Base-by-base conservation (phyloP, 495 filamentous ascomycete species). In the Neurospora terricola region DNA sequence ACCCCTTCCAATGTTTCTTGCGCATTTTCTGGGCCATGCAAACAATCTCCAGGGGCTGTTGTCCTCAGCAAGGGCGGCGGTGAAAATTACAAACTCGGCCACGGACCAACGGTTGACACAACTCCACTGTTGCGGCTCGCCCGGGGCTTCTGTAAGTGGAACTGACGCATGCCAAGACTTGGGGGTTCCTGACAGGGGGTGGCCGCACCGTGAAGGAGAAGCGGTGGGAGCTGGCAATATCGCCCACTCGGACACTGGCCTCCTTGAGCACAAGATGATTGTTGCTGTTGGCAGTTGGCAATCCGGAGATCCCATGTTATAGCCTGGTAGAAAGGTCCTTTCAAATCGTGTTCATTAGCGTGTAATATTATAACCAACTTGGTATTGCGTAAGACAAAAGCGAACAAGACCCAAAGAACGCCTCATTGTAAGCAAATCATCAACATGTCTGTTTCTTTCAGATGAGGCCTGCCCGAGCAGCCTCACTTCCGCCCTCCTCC, bases 401-500 rank as follows among this genome's bases (percentile, higher is more conserved):
- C 6, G 11, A 30, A 37, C 23, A 40, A 70, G 68, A 38, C 37
- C 23, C 62, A 68, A 72, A 38, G 5, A 27, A 74, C 73, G 73
- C 70, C 71, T 39, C 30, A 37, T 69, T 34, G 48, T 45, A 69
- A 68, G 37, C 16, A 69, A 36, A 39, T 77, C 40, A 54, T 54
- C 10, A 18, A 34, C 40, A 54, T n/a, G n/a, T 27, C 38, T 39
- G 40, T 23, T 38, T 45, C 30, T 48, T 48, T 73, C 71, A 83
- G 39, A 85, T 81, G 69, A 88, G 74, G 1, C 87, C 86, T 18
- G 92, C 94, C 75, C 94, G 87, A 8, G 94, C 94, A 45, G 90
- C 93, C 83, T 97, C 94, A 34, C 93, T 93, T 37, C 88, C 94
- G 18, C 92, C 92, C 73, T 89, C 89, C 73, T 91, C 88, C 38